These are phyloP conservation scores for Calonectria naviculata DNA, from an alignment of 2,329 filamentous ascomycete species.

Conservation along the genomic window DNA sequence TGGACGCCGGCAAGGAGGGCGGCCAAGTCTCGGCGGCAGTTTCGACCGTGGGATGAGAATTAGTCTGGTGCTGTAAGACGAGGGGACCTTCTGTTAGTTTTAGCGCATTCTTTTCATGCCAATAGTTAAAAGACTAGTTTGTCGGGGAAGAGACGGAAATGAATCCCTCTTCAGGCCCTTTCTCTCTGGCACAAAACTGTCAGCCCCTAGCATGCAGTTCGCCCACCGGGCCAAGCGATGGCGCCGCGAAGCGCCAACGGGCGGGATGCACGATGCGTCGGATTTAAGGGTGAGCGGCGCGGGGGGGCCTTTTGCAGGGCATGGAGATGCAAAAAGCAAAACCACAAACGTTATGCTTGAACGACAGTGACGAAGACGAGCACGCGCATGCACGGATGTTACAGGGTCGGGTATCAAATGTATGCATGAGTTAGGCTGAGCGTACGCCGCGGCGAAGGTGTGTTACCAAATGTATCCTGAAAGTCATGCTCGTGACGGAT, in stretches of 20 bases:
- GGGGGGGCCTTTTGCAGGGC: not conserved
- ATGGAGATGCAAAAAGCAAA: not conserved
- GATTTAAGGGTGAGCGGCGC: conserved; percentile 16
- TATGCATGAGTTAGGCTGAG: not conserved
- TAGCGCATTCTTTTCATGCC: not conserved
- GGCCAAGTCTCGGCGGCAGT: not conserved
- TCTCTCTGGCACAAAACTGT: not conserved
- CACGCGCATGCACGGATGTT: not conserved
- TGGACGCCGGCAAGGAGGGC: not conserved
- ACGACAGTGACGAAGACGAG: not conserved
- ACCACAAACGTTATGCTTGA: not conserved
- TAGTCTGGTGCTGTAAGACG: not conserved
- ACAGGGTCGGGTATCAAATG: not conserved
- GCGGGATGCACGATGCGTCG: conserved; percentile 13
- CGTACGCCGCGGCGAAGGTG: not conserved
- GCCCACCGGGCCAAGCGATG: conserved; percentile 20
- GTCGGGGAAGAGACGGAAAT: conserved; percentile 1
- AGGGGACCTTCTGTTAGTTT: not conserved
- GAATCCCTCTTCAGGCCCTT: not conserved
- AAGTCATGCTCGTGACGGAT: not conserved
- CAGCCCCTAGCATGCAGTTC: not conserved
- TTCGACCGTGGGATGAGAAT: not conserved
- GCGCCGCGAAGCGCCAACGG: not conserved
- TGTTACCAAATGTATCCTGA: not conserved
- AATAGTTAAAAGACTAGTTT: not conserved